These are phyloP conservation scores for Parafenestella ontariensis DNA, from an alignment of 2,329 filamentous ascomycete species.

Conservation along the genomic window DNA sequence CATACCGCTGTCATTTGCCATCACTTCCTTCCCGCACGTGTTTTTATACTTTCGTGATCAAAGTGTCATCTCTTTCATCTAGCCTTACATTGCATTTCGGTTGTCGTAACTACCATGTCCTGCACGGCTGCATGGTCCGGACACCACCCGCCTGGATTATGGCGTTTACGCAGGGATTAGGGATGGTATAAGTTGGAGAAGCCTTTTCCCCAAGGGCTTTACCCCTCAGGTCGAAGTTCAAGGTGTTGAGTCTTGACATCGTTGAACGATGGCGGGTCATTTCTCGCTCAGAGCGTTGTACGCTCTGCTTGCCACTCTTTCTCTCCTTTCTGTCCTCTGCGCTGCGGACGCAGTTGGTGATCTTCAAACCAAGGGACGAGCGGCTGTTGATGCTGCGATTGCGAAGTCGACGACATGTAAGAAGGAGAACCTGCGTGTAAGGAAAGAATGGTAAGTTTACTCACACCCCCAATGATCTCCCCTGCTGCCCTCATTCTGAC, in stretches of 20 bases:
- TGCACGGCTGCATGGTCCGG: constrained; percentile 18
- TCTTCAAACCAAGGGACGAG: constrained; percentile 34
- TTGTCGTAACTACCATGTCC: constrained; percentile 9
- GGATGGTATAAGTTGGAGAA: constrained; percentile 24
- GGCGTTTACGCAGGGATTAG: constrained; percentile 3
- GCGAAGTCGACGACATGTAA: constrained; percentile 40
- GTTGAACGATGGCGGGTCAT: constrained; percentile 22
- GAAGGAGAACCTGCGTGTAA: constrained; percentile 39
- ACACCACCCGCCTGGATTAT: constrained; percentile 5
- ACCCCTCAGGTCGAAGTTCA: not conserved
- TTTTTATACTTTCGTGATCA: constrained; percentile 25
- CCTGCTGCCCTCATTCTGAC: too few species aligned
- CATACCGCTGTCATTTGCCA: constrained; percentile 14
- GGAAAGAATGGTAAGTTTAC: constrained; percentile 42
- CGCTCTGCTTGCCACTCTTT: constrained; percentile 27
- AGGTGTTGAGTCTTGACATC: not conserved
- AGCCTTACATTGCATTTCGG: constrained; percentile 13
- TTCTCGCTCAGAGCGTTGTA: constrained; percentile 27
- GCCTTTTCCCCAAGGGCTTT: constrained; percentile 5
- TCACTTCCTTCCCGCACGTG: constrained; percentile 16
- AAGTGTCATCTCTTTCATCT: constrained; percentile 32
- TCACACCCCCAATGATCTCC: too few species aligned
- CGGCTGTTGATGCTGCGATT: constrained; percentile 35
- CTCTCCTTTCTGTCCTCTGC: constrained; percentile 26
- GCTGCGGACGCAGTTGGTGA: constrained; percentile 37